Base-by-base conservation (phyloP, 2,329 filamentous ascomycete genomes). In the Fusarium austroafricanum region DNA sequence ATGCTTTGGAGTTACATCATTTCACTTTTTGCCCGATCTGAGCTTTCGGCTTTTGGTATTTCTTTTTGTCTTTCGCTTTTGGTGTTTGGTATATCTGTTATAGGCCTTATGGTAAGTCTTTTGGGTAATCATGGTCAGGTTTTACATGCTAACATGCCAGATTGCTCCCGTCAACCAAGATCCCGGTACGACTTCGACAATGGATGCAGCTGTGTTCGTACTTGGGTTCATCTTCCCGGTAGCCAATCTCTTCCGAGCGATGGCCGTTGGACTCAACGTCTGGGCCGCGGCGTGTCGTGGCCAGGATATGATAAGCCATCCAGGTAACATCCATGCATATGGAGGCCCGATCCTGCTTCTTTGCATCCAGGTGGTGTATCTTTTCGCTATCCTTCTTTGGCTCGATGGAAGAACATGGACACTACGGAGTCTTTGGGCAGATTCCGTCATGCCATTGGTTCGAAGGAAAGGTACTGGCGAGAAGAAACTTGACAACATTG, bases 1-100 rank as follows among this genome's bases (percentile, higher is more conserved):
- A 52, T 42, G 45, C 45, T 56, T 2, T 56, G 45, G 53, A 42
- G 53, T 1, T 56, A 56, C 5, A 42, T 42, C 8, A 52, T 52
- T 2, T 56, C 45, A 1, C 45, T 56, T 3, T 52, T 52, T 7
- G n/a, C 35, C 0, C 17, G 28, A 6, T 56, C 53, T 29, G 53
- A 56, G 5, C 45, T 56, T 3, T 39, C 45, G 1, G 38, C 45
- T 0, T 56, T 56, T 8, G 45, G 53, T 0, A 33, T 56, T n/a
- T 52, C 45, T 0, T 40, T 56, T 28, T 56, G 37, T 2, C 2
- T 35, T 1, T 52, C 45, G 1, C 20, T 56, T 10, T 47, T 56
- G 7, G 29, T 55, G 28, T 56, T 56, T 52, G 35, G 45, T 7
- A 35, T 52, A 3, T 52, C 45, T 2, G 35, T 56, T 1, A 49